Percentiles rank a stretch among this genome's conserved stretches.
These are phyloP conservation scores for Tetradesmus obliquus DNA, from an alignment of 139 green algal species.

Conservation along the genomic window DNA sequence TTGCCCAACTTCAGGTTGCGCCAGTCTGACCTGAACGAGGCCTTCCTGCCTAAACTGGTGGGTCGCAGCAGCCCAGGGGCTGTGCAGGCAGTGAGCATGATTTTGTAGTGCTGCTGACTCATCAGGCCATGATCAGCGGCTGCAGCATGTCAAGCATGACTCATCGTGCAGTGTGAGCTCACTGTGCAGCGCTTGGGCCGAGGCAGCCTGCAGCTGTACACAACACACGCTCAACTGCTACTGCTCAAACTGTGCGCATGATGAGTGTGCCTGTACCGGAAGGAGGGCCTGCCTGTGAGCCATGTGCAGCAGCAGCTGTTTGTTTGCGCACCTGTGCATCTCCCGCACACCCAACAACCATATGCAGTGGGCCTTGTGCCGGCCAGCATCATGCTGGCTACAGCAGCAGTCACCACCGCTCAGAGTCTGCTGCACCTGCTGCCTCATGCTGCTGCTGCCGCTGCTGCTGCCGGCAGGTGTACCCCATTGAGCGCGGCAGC, in stretches of 20 bases:
- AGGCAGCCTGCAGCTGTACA: background rate
- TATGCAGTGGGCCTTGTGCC: too few relatives aligned
- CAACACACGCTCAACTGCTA: background rate
- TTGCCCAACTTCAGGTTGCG: background rate
- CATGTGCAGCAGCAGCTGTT: too few relatives aligned
- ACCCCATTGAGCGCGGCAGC: background rate
- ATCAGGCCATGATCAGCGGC: too few relatives aligned
- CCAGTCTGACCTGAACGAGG: background rate
- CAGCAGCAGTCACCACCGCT: background rate
- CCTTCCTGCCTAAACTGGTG: background rate
- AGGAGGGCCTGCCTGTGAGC: too few relatives aligned
- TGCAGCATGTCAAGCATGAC: too few relatives aligned
- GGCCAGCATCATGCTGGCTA: background rate
- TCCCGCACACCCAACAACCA: too few relatives aligned
- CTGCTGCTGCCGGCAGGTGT: background rate
- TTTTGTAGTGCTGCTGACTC: too few relatives aligned
- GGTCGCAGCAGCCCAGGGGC: background rate
- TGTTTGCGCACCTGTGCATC: too few relatives aligned
- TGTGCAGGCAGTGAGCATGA: background rate
- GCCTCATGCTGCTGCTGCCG: background rate
- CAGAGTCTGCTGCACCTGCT: background rate
- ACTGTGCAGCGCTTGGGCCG: too few relatives aligned
- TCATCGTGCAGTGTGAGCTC: too few relatives aligned
- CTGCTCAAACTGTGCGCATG: too few relatives aligned
- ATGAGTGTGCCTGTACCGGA: too few relatives aligned